phyloP scores from a whole-genome alignment of 345 rosid species.

The Microthlaspi erraticum region DNA sequence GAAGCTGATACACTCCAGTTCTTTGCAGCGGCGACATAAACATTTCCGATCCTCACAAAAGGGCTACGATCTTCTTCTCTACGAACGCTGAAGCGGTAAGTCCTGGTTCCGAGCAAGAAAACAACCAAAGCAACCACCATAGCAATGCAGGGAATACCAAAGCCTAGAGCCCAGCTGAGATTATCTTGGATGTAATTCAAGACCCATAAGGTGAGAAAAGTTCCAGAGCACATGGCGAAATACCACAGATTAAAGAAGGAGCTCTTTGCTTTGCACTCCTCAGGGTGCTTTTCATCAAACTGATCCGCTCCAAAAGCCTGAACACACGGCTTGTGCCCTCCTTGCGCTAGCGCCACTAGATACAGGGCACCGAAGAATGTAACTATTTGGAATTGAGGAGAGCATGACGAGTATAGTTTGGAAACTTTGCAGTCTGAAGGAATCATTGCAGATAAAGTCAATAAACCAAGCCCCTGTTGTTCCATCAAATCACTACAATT shows the following conservation, averaged over 20 bases:
- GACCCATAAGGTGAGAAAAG: conserved; percentile 49
- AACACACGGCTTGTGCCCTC: conserved; percentile 87
- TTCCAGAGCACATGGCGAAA: conserved; percentile 60
- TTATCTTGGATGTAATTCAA: conserved; percentile 75
- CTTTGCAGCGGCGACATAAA: conserved; percentile 58
- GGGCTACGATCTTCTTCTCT: conserved; percentile 59
- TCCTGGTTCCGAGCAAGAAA: conserved; percentile 61
- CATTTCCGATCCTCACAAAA: conserved; percentile 59
- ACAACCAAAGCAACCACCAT: conserved; percentile 62
- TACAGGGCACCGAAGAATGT: conserved; percentile 60
- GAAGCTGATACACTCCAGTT: conserved; percentile 52
- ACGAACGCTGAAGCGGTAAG: conserved; percentile 57
- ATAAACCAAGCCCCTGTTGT: conserved; percentile 58
- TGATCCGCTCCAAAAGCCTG: conserved; percentile 95
- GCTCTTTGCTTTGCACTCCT: conserved; percentile 58
- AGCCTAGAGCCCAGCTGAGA: conserved; percentile 77
- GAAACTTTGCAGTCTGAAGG: conserved; percentile 54
- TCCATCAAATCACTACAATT: conserved; percentile 36
- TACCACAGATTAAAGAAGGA: conserved; percentile 92
- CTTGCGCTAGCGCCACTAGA: conserved; percentile 73
- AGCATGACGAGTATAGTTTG: conserved; percentile 41
- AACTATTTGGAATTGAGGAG: conserved; percentile 45
- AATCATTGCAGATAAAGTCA: conserved; percentile 70
- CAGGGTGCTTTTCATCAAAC: conserved; percentile 66
- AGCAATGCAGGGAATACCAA: conserved; percentile 68